These are phyloP conservation scores for Kazachstania africana DNA, from an alignment of 805 yeast genomes.

Conservation along the genomic window DNA sequence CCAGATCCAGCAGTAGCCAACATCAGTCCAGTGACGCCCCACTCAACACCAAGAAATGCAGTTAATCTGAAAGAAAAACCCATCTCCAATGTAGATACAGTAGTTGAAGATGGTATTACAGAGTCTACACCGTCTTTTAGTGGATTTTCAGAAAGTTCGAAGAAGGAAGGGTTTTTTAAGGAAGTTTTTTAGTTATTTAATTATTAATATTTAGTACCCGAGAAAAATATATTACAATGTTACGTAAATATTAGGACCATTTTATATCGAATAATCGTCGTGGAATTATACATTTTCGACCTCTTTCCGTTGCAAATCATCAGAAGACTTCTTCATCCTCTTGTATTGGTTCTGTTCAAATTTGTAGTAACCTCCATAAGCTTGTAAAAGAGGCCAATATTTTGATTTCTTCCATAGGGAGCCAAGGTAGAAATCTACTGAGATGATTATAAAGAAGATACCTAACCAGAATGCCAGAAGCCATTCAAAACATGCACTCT, in stretches of 20 bases:
- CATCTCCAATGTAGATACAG: constrained; percentile 3
- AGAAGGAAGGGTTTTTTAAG: constrained; percentile 15
- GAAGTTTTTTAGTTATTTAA: constrained; percentile 22
- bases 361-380: constrained; percentile 20
- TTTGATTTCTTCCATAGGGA: constrained; percentile 27
- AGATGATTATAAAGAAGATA: constrained; percentile 45
- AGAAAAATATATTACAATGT: no score
- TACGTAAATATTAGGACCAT: no score
- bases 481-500: constrained; percentile 75
- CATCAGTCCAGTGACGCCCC: no score
- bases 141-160: constrained; percentile 21
- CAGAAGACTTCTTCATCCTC: no score
- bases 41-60: no score
- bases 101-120: constrained; percentile 1
- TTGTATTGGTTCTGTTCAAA: no score
- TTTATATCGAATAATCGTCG: constrained; percentile 56
- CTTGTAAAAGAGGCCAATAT: constrained; percentile 20
- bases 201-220: no score
- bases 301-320: no score
- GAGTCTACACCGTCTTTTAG: constrained; percentile 14
- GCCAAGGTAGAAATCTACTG: constrained; percentile 62
- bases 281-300: no score
- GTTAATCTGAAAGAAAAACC: no score
- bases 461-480: constrained; percentile 78
- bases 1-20: no score